These are phyloP conservation scores for Camelina neglecta DNA, from an alignment of 345 rosid genomes.

Conservation along the genomic window DNA sequence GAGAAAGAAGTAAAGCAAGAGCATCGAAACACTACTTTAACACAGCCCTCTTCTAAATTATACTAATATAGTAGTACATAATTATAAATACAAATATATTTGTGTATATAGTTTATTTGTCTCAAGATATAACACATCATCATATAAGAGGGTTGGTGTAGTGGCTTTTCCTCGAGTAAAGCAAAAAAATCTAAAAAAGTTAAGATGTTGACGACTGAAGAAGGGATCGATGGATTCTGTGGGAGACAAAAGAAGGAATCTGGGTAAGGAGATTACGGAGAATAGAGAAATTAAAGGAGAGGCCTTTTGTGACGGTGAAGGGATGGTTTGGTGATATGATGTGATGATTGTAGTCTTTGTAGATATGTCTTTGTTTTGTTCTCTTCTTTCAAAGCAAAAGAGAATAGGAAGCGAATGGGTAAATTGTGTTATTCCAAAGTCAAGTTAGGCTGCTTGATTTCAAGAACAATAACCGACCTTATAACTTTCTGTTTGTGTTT, in stretches of 20 bases:
- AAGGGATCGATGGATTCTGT: slow-evolving; percentile 41
- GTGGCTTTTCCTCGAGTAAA: slow-evolving; percentile 36
- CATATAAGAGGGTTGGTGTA: slow-evolving; percentile 19
- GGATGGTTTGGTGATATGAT: slow-evolving; percentile 13
- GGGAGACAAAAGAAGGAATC: slow-evolving; percentile 41
- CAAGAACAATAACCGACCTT: slow-evolving; percentile 5
- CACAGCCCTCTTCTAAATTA: slow-evolving; percentile 23
- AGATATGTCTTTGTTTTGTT: not conserved
- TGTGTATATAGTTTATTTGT: not conserved
- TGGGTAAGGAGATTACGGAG: slow-evolving; percentile 19
- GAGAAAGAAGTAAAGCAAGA: slow-evolving; percentile 44
- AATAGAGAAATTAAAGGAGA: slow-evolving; percentile 29
- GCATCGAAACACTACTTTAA: slow-evolving; percentile 26
- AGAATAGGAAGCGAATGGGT: slow-evolving; percentile 9
- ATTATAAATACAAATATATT: not conserved
- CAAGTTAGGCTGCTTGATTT: slow-evolving; percentile 19
- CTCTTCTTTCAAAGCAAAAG: not conserved
- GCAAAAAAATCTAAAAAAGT: slow-evolving; percentile 25
- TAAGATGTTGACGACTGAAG: slow-evolving; percentile 41
- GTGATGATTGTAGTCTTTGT: slow-evolving; percentile 10
- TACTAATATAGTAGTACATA: slow-evolving; percentile 1
- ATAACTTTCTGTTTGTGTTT: slow-evolving; percentile 10
- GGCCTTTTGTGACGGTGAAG: slow-evolving; percentile 48
- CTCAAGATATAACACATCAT: not conserved
- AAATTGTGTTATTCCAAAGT: slow-evolving; percentile 26